Percentiles rank a stretch among this genome's conserved stretches.
Conservation (phyloP, 169 alveolate genomes). For the Cryptosporidium xiaoi region DNA sequence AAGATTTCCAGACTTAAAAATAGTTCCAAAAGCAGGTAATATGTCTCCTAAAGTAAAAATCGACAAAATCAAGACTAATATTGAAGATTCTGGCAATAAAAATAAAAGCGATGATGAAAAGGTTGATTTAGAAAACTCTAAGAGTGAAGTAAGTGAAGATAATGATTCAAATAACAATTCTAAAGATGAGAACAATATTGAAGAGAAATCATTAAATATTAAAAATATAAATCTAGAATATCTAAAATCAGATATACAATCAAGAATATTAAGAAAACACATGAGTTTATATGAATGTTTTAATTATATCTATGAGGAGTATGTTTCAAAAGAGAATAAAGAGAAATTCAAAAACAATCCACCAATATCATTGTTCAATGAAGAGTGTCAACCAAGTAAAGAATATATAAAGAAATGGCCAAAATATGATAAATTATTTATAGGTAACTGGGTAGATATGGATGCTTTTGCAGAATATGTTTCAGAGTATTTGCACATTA, state of each 20-base stretch:
- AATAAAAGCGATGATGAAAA: neutral
- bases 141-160: neutral
- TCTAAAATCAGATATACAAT: conserved; percentile 52
- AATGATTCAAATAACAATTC: neutral
- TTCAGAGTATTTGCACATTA: conserved; percentile 48
- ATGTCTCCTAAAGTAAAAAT: neutral
- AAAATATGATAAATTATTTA: conserved; percentile 48
- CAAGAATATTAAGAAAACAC: conserved; percentile 60
- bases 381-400: conserved; percentile 34
- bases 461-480: conserved; percentile 71
- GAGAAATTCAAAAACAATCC: conserved; percentile 20
- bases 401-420: conserved; percentile 44
- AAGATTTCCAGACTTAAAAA: conserved; percentile 39
- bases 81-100: neutral
- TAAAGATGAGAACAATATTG: neutral
- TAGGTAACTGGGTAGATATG: conserved; percentile 49
- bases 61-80: too few species aligned
- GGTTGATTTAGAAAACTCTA: neutral
- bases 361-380: conserved; percentile 30
- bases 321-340: conserved; percentile 35
- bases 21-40: conserved; percentile 2
- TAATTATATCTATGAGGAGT: conserved; percentile 31
- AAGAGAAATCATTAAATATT: conserved; percentile 2
- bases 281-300: conserved; percentile 28
- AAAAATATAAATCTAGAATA: conserved; percentile 26